Evolutionary conservation across 352 stramenopile species (phyloP).

Genomic region (Globisporangium cylindrosporum): DNA sequence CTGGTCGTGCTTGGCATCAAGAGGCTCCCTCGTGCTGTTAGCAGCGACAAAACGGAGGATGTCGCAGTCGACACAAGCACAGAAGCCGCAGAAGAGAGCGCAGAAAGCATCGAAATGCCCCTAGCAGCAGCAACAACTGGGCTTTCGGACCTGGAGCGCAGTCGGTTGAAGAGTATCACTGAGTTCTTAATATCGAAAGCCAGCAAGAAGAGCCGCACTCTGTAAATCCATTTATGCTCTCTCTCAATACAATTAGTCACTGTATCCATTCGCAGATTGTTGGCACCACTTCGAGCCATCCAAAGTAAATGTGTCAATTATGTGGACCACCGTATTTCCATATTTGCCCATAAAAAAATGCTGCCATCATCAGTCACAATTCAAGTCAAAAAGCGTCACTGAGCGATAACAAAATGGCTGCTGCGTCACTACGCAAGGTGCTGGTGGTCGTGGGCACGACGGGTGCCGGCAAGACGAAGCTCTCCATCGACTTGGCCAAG

Average conservation of each 20-base stretch:
- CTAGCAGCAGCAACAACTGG: background rate
- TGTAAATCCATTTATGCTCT: slow-evolving; percentile 7
- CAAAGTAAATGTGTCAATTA: background rate
- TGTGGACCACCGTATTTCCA: slow-evolving; percentile 27
- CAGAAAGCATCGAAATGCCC: background rate
- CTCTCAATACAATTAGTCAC: background rate
- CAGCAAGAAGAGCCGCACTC: slow-evolving; percentile 39
- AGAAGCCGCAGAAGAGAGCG: background rate
- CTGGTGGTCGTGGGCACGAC: slow-evolving; percentile 91
- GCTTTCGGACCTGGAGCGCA: slow-evolving; percentile 28
- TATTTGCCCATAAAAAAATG: slow-evolving; percentile 19
- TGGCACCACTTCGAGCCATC: slow-evolving; percentile 14
- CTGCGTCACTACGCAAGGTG: slow-evolving; percentile 58
- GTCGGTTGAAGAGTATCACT: slow-evolving; percentile 52
- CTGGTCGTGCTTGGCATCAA: slow-evolving; percentile 52
- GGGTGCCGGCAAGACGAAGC: slow-evolving; percentile 90
- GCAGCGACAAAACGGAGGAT: background rate
- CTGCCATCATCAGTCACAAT: background rate
- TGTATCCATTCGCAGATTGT: slow-evolving; percentile 1
- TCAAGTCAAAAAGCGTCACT: background rate
- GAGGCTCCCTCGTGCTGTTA: slow-evolving; percentile 6
- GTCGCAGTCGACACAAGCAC: background rate
- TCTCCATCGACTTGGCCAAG: slow-evolving; percentile 90
- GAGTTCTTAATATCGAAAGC: slow-evolving; percentile 63
- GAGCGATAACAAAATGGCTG: slow-evolving; percentile 18